Percentiles rank a stretch among this genome's conserved stretches.
Conservation (phyloP, 306 rosid genomes). For the Herpetospermum pedunculosum region DNA sequence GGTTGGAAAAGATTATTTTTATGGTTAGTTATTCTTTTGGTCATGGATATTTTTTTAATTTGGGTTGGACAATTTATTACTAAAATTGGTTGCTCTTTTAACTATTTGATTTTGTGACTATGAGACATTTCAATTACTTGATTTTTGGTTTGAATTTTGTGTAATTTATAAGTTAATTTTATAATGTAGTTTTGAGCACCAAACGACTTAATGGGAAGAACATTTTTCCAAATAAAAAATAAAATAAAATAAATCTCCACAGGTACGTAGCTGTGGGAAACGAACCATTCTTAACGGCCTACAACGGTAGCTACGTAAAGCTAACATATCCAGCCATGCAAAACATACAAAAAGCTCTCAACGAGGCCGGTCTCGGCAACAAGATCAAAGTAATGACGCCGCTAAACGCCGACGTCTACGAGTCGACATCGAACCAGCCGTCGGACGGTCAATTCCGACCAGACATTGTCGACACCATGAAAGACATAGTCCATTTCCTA, state of each 20-base stretch:
- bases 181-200: too few relatives aligned
- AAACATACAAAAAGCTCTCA: constrained; percentile 54
- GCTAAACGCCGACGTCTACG: constrained; percentile 66
- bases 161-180: too few relatives aligned
- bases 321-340: constrained; percentile 49
- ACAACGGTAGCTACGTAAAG: constrained; percentile 25
- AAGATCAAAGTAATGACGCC: constrained; percentile 45
- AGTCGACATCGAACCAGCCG: constrained; percentile 40
- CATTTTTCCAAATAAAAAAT: background rate
- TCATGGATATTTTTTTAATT: background rate
- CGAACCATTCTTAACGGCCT: constrained; percentile 52
- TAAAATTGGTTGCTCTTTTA: background rate
- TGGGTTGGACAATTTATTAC: background rate
- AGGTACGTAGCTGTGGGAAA: constrained; percentile 73
- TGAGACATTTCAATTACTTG: too few relatives aligned
- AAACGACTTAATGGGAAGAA: too few relatives aligned
- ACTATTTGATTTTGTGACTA: background rate
- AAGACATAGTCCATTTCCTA: constrained; percentile 27
- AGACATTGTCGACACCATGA: constrained; percentile 20
- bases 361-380: constrained; percentile 34
- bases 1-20: too few relatives aligned
- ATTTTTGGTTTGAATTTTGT: too few relatives aligned
- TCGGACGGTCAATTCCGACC: constrained; percentile 42
- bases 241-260: too few relatives aligned
- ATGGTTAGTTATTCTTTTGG: too few relatives aligned